These are phyloP conservation scores for Malassezia caprae DNA, from an alignment of 1,284 basidiomycete genomes.

Conservation along the genomic window DNA sequence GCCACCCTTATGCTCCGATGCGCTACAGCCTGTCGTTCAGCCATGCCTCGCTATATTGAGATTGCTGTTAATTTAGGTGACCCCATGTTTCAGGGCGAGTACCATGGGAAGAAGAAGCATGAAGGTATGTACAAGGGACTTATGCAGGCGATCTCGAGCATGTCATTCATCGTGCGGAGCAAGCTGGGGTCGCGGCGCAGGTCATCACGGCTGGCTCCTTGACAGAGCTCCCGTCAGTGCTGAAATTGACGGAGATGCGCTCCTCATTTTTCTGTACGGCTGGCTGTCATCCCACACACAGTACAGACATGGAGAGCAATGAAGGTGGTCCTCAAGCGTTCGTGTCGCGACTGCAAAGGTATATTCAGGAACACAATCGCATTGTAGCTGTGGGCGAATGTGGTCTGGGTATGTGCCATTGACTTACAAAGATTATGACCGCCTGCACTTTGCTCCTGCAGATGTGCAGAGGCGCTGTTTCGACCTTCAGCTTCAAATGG, in stretches of 20 bases:
- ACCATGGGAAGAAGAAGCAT: slow-evolving; percentile 50
- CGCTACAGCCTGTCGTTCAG: neutral
- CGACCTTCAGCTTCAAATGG: slow-evolving; percentile 61
- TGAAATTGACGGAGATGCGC: slow-evolving; percentile 58
- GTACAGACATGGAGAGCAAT: slow-evolving; percentile 61
- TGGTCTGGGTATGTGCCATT: slow-evolving; percentile 59
- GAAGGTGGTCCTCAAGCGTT: slow-evolving; percentile 57
- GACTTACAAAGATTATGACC: slow-evolving; percentile 62
- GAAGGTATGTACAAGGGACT: slow-evolving; percentile 7
- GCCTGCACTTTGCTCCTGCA: slow-evolving; percentile 61
- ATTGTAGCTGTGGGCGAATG: slow-evolving; percentile 70
- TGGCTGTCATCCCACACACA: slow-evolving; percentile 79
- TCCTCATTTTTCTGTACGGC: slow-evolving; percentile 63
- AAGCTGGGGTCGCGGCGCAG: slow-evolving; percentile 64
- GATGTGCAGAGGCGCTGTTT: slow-evolving; percentile 64
- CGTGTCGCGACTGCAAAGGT: slow-evolving; percentile 45
- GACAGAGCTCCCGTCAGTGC: slow-evolving; percentile 58
- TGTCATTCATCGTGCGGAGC: slow-evolving; percentile 58
- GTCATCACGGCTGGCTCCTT: slow-evolving; percentile 72
- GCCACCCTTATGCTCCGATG: neutral
- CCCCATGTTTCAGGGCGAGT: slow-evolving; percentile 50
- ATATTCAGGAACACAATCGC: slow-evolving; percentile 1
- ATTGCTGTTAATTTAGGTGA: slow-evolving; percentile 54
- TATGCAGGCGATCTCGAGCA: slow-evolving; percentile 58
- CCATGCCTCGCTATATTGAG: slow-evolving; percentile 39